Evolutionary conservation across 768 basidiomycete species (phyloP), one percentile per base, ranked within the genome.

Genomic region (Astraeus odoratus): DNA sequence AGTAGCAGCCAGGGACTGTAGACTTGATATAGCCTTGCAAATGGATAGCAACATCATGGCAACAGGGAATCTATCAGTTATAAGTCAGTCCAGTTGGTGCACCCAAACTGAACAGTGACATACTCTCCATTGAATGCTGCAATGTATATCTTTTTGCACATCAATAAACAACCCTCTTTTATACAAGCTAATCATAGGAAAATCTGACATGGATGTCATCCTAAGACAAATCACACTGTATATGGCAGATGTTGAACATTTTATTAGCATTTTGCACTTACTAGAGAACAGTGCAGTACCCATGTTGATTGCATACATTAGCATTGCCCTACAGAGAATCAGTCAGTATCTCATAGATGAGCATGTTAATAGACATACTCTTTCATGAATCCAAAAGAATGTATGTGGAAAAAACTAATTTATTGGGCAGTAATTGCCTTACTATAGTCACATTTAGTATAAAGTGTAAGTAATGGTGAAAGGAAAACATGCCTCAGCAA

Each of bases 1-100:
- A 25, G 62, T 52, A 8, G 63, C 60, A 18, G 72, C 67, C n/a
- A 74, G 58, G 3, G 71, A 72, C 34, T 64, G 64, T 48, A 71
- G 66, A 50, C 61, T 67, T 34, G 70, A 57, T 63, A 70, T 66
- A 10, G 63, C 56, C 12, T 67, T 60, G 19, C 65, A 66, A 25
- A 68, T 60, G 23, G 65, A 57, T 23, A 71, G 46, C 8, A 36
- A 43, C n/a, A 45, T 23, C 10, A 46, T 15, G 3, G 48, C 37
- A 25, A 52, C n/a, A 22, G 20, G 9, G 8, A 38, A 8, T 8
- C 37, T 38, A 9, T 10, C 1, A 22, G 3, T 8, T 3, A 22
- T 13, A 12, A 38, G 7, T 22, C 35, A 20, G 19, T 23, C 9
- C 5, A 9, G 7, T 23, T 22, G 23, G 37, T 22, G 23, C 37